Evolutionary conservation across 345 rosid genomes (phyloP), one percentile per base, ranked within the genome.

Genomic region (Brassica nigra): DNA sequence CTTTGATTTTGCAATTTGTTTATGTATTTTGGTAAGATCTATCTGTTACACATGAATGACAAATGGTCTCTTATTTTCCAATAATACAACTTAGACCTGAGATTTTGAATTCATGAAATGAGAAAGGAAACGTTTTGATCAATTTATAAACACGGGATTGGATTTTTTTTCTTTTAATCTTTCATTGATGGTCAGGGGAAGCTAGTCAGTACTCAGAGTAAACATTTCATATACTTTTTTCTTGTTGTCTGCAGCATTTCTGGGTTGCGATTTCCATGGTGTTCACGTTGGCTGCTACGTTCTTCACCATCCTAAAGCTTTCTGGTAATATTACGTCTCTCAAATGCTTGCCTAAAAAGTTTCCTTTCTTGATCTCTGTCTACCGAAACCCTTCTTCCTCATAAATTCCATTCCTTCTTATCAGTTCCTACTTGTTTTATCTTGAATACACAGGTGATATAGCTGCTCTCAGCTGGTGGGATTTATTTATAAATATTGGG

Each of bases 201-300:
- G 62, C 62, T 78, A 47, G 3, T 39, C 57, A 54, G 36, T 31
- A 59, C 61, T 73, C 9, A 28, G 14, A 71, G 66, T 42, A 12
- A 36, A 20, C 68, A 30, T 72, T 66, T 3, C 29, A 58, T 42
- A 12, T 3, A 20, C 23, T 78, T 79, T 80, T 80, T 62, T 14
- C 23, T 66, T 74, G 74, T 73, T 76, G 14, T 78, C 80, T 85
- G 80, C 85, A 95, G 98, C 99, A 95, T 83, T 93, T 95, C 69
- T 95, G 99, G 99, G 88, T 94, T 81, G 97, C 97, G 34, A 87
- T 91, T 79, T 91, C 99, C 63, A 95, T 95, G 98, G 90, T 95
- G 82, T 95, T 95, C 90, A 89, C 85, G 73, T 74, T 93, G 80
- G 95, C 97, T 74, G 99, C 97, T 33, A 91, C 99, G 10, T 81